phyloP scores from a whole-genome alignment of 768 basidiomycete genomes.

The Mycena pura region DNA sequence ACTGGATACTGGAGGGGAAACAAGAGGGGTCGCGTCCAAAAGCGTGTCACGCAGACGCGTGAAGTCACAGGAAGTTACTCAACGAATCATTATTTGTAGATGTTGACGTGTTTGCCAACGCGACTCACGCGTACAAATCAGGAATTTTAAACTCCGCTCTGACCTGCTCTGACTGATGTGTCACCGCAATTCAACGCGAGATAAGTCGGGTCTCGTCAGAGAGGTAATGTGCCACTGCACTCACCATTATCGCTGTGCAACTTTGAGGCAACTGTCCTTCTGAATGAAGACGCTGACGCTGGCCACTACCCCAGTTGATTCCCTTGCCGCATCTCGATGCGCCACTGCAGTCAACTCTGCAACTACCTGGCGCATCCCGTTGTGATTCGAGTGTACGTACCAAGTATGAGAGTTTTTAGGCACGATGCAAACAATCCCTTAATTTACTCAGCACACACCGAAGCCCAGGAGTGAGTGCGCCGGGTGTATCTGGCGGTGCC shows the following conservation, averaged over 20 bases:
- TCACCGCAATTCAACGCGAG: too few relatives aligned
- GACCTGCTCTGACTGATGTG: too few relatives aligned
- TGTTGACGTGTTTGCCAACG: too few relatives aligned
- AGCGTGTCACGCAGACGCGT: neutral
- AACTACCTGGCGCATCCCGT: slow-evolving; percentile 7
- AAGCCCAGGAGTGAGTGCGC: neutral
- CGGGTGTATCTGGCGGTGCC: slow-evolving; percentile 16
- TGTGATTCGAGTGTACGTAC: slow-evolving; percentile 22
- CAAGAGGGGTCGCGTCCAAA: neutral
- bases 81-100: too few relatives aligned
- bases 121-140: too few relatives aligned
- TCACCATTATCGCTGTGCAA: neutral
- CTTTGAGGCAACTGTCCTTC: neutral
- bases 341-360: neutral
- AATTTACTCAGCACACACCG: neutral
- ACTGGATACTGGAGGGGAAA: neutral
- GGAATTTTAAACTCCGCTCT: too few relatives aligned
- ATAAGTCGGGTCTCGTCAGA: neutral
- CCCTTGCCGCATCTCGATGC: neutral
- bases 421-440: neutral
- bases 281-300: neutral
- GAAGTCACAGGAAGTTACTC: neutral
- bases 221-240: slow-evolving; percentile 13
- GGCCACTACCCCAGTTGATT: neutral
- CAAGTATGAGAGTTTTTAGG: slow-evolving; percentile 4